These are phyloP conservation scores for Yamadazyma ubonensis DNA, from an alignment of 805 yeast genomes.

Conservation along the genomic window DNA sequence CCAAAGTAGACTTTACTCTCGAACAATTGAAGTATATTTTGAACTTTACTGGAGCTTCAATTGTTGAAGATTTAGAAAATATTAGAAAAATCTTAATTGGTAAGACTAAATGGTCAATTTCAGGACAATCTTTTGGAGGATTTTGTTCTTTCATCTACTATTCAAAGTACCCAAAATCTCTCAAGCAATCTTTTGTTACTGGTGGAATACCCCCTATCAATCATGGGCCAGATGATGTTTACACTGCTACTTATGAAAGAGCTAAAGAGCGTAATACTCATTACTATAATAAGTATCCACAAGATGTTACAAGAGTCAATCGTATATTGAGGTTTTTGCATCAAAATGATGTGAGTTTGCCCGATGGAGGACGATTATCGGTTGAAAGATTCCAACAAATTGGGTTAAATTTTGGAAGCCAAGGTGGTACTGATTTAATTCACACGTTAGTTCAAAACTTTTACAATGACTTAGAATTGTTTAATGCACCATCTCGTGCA, in stretches of 20 bases:
- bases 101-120: constrained; percentile 45
- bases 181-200: constrained; percentile 47
- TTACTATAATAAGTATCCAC: constrained; percentile 49
- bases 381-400: constrained; percentile 54
- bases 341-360: constrained; percentile 33
- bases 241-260: constrained; percentile 45
- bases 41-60: constrained; percentile 53
- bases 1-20: constrained; percentile 17
- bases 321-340: constrained; percentile 35
- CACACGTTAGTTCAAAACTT: constrained; percentile 46
- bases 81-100: constrained; percentile 41
- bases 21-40: constrained; percentile 40
- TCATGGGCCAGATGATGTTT: constrained; percentile 46
- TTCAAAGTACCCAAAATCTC: constrained; percentile 42
- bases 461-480: constrained; percentile 34
- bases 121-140: constrained; percentile 60
- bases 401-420: constrained; percentile 51
- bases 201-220: constrained; percentile 61
- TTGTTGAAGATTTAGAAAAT: constrained; percentile 50
- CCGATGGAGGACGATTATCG: constrained; percentile 50
- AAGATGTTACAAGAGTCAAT: constrained; percentile 41
- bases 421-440: constrained; percentile 48
- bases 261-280: constrained; percentile 49
- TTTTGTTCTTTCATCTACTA: constrained; percentile 51
- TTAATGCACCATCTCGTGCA: constrained; percentile 38